Percentiles rank a stretch among this genome's conserved stretches.
Conservation (phyloP, 805 yeast genomes). For the Yarrowia keelungensis region DNA sequence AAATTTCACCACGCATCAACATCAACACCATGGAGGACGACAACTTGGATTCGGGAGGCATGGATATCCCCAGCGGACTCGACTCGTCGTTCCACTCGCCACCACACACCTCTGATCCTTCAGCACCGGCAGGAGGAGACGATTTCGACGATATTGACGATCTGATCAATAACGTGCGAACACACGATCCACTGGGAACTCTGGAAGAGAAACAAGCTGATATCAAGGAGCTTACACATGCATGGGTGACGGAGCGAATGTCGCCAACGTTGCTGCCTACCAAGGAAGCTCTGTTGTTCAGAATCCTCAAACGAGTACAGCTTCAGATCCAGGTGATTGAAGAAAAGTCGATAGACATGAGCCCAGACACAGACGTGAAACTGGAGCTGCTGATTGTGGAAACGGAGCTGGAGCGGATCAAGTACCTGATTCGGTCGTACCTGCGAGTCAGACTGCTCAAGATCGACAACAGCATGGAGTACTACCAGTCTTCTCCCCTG, state of each 20-base stretch:
- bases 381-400: slow-evolving; percentile 84
- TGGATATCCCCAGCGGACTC: slow-evolving; percentile 23
- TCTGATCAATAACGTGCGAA: slow-evolving; percentile 42
- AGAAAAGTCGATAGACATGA: slow-evolving; percentile 76
- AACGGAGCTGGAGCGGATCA: slow-evolving; percentile 87
- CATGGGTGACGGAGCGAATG: slow-evolving; percentile 85
- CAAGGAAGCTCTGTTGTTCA: slow-evolving; percentile 63
- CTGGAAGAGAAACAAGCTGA: slow-evolving; percentile 48
- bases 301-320: slow-evolving; percentile 65
- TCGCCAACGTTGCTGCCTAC: slow-evolving; percentile 87
- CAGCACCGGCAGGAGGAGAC: not conserved
- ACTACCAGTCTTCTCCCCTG: slow-evolving; percentile 58
- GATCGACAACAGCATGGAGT: slow-evolving; percentile 72
- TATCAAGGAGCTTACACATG: slow-evolving; percentile 57
- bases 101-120: not conserved
- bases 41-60: not conserved
- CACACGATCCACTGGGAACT: not conserved
- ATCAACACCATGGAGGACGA: slow-evolving; percentile 11
- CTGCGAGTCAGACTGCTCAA: slow-evolving; percentile 74
- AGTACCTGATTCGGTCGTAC: slow-evolving; percentile 80
- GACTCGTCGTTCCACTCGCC: slow-evolving; percentile 14
- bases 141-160: slow-evolving; percentile 42
- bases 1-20: slow-evolving; percentile 6
- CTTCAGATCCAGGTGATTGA: slow-evolving; percentile 73
- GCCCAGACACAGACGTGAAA: slow-evolving; percentile 63